These are phyloP conservation scores for Schizosaccharomyces japonicus DNA, from an alignment of 805 yeast species.

Conservation along the genomic window DNA sequence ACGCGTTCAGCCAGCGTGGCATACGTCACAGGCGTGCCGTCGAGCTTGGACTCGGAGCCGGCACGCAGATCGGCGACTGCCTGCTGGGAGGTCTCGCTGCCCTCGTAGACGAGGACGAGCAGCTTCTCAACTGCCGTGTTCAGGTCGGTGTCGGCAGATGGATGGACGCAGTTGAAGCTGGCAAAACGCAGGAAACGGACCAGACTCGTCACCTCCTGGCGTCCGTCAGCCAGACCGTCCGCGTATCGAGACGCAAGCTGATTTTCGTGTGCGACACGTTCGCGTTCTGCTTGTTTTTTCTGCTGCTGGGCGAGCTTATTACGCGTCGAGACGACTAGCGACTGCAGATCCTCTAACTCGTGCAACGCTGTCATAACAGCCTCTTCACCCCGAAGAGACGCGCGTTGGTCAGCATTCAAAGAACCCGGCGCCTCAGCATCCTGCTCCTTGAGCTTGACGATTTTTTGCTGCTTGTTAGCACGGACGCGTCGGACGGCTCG, in stretches of 20 bases:
- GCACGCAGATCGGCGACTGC: background rate
- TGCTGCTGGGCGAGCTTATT: background rate
- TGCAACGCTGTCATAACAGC: conserved; percentile 2
- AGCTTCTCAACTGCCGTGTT: conserved; percentile 2
- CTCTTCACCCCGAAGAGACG: background rate
- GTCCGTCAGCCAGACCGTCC: background rate
- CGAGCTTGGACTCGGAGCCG: background rate
- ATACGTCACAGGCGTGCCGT: background rate
- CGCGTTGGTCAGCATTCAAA: background rate
- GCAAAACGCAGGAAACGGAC: conserved; percentile 4
- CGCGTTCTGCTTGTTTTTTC: background rate
- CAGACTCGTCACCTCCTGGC: background rate
- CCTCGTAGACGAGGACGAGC: background rate
- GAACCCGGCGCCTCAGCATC: background rate
- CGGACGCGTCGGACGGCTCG: no score
- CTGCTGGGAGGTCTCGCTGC: background rate
- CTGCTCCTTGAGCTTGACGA: background rate
- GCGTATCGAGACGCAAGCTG: background rate
- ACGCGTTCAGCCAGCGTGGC: background rate
- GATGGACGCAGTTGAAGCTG: background rate
- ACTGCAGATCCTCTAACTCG: background rate
- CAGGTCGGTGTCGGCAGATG: background rate
- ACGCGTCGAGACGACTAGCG: background rate
- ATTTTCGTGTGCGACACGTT: background rate
- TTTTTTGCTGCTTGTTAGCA: conserved; percentile 3